Percentiles rank a stretch among this genome's conserved stretches.
phyloP scores from a whole-genome alignment of 331 rosid genomes.

The Malus hybrid region DNA sequence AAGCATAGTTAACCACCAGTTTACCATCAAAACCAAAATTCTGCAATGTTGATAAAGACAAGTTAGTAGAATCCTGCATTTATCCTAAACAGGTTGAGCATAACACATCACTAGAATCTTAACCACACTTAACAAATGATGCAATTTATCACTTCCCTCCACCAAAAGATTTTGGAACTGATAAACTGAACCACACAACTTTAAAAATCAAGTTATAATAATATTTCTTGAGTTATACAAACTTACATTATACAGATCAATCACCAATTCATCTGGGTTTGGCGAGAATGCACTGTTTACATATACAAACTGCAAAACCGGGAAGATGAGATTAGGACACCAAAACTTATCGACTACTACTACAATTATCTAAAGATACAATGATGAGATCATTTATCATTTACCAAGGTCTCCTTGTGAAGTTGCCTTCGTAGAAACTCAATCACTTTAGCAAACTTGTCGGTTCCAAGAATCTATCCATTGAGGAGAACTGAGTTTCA shows the following conservation, averaged over 20 bases:
- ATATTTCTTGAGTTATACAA: not conserved
- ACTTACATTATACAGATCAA: slow-evolving; percentile 75
- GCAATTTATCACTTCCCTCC: not conserved
- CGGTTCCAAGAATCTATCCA: slow-evolving; percentile 65
- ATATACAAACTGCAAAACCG: slow-evolving; percentile 67
- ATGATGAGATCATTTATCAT: slow-evolving; percentile 17
- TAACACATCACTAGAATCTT: not conserved
- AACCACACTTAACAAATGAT: not conserved
- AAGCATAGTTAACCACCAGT: slow-evolving; percentile 80
- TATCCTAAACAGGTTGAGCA: not conserved
- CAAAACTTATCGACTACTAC: not conserved
- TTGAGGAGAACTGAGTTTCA: not conserved
- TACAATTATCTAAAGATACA: not conserved
- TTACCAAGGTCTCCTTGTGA: slow-evolving; percentile 71
- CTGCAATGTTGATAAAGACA: slow-evolving; percentile 30
- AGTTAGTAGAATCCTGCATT: not conserved
- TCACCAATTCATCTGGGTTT: slow-evolving; percentile 71
- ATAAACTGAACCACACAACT: not conserved
- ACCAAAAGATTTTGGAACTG: not conserved
- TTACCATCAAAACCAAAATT: slow-evolving; percentile 94
- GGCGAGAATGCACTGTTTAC: slow-evolving; percentile 89
- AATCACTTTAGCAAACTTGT: slow-evolving; percentile 82
- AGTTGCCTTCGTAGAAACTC: slow-evolving; percentile 81
- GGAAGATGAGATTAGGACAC: slow-evolving; percentile 3
- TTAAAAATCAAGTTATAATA: not conserved